Evolutionary conservation across 2,329 filamentous ascomycete species (phyloP).

Genomic region (Xylaria sp.): DNA sequence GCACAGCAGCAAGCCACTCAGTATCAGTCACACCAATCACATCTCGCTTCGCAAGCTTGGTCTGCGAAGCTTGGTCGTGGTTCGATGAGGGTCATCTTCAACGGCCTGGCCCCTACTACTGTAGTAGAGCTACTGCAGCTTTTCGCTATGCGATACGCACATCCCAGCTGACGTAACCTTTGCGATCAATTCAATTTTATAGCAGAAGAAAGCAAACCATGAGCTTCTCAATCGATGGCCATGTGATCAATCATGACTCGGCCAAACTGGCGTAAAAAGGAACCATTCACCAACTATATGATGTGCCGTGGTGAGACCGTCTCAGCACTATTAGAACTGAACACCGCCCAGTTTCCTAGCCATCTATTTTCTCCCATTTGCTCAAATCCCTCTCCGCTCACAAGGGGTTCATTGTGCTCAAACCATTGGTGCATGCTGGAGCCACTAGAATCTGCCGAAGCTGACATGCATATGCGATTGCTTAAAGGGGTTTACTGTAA

Average conservation of each 20-base stretch:
- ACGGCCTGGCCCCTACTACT: too few species aligned
- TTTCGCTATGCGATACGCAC: constrained; percentile 24
- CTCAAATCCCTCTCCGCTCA: not conserved
- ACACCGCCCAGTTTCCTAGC: not conserved
- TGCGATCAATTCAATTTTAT: constrained; percentile 6
- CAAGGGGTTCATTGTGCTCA: not conserved
- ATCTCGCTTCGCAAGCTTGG: constrained; percentile 14
- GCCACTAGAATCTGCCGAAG: constrained; percentile 8
- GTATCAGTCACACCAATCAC: not conserved
- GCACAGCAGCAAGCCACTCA: constrained; percentile 18
- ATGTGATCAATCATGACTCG: not conserved
- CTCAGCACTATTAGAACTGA: constrained; percentile 16
- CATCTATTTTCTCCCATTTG: constrained; percentile 1
- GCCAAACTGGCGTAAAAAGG: constrained; percentile 6
- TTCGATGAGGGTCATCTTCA: not conserved
- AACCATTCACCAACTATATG: not conserved
- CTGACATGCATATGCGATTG: constrained; percentile 18
- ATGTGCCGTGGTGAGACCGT: constrained; percentile 10
- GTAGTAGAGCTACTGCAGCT: not conserved
- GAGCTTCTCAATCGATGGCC: not conserved
- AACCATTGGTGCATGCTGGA: not conserved
- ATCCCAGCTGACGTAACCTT: not conserved
- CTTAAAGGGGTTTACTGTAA: not conserved
- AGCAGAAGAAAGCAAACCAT: too few species aligned
- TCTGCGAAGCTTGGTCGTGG: not conserved